Percentiles rank a stretch among this genome's conserved stretches.
These are phyloP conservation scores for Austroboletus sp. DNA, from an alignment of 1,284 basidiomycete species.

Conservation along the genomic window DNA sequence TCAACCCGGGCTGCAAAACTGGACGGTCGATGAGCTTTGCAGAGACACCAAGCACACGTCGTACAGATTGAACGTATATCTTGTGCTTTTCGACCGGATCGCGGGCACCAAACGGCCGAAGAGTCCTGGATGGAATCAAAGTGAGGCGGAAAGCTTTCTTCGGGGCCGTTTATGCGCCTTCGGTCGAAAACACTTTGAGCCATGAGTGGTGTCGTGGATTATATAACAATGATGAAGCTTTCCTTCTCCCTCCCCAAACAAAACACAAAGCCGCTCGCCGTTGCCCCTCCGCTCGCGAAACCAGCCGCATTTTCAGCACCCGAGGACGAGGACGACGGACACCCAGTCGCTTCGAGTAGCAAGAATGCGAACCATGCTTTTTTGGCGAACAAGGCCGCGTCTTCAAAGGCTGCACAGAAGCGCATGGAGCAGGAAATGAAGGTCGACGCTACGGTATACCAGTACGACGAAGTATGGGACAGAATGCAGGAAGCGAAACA, in stretches of 20 bases:
- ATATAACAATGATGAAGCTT: conserved; percentile 57
- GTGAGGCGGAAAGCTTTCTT: conserved; percentile 63
- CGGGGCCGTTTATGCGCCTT: conserved; percentile 82
- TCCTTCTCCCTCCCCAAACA: conserved; percentile 67
- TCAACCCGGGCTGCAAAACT: conserved; percentile 87
- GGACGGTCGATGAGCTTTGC: conserved; percentile 15
- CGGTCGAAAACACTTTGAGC: conserved; percentile 66
- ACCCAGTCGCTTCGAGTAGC: conserved; percentile 38
- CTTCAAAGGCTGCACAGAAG: conserved; percentile 57
- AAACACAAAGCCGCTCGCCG: conserved; percentile 46
- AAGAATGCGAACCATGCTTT: conserved; percentile 47
- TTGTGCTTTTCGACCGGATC: conserved; percentile 39
- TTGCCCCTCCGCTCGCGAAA: conserved; percentile 52
- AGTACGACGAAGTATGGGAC: conserved; percentile 97
- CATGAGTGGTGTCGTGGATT: conserved; percentile 30
- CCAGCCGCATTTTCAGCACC: conserved; percentile 55
- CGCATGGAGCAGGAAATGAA: conserved; percentile 70
- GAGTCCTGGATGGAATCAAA: conserved; percentile 44
- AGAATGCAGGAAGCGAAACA: conserved; percentile 85
- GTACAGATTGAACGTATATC: conserved; percentile 82
- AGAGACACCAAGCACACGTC: conserved; percentile 25
- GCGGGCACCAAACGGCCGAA: conserved; percentile 7
- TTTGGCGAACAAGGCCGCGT: conserved; percentile 50
- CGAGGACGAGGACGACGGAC: conserved; percentile 60
- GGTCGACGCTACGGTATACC: conserved; percentile 80